A percentile compares a stretch with the other conserved stretches of the same genome.
phyloP scores from a whole-genome alignment of 345 rosid species.

The Salix viminalis region DNA sequence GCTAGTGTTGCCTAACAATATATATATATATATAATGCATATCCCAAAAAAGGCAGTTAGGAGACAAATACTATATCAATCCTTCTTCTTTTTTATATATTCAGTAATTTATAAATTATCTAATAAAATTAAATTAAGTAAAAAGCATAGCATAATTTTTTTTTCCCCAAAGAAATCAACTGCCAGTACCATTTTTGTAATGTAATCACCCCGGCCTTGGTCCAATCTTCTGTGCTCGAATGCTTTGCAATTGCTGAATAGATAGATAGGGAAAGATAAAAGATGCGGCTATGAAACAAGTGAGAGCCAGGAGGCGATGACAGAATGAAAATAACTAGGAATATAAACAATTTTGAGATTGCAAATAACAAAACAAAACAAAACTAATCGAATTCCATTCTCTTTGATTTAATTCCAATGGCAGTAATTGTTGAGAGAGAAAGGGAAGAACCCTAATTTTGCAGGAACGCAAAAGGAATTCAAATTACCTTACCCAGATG shows the following conservation, averaged over 20 bases:
- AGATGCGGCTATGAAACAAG: no score
- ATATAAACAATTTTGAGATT: neutral
- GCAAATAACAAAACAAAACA: neutral
- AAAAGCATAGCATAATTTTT: neutral
- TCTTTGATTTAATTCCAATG: neutral
- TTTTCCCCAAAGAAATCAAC: no score
- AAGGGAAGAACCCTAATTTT: neutral
- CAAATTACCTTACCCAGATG: neutral
- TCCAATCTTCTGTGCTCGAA: neutral
- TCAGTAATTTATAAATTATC: neutral
- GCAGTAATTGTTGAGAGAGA: neutral
- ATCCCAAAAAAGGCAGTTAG: constrained; percentile 1
- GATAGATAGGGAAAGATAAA: neutral
- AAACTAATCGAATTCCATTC: neutral
- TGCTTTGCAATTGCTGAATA: neutral
- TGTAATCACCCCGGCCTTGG: neutral
- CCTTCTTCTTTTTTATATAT: neutral
- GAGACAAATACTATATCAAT: neutral
- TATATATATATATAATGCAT: no score
- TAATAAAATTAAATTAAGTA: neutral
- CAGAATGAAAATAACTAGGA: neutral
- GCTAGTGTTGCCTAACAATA: constrained; percentile 72
- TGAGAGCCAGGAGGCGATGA: no score
- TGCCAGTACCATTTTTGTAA: neutral
- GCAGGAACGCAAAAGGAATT: neutral